A percentile compares a stretch with the other conserved stretches of the same genome.
Evolutionary conservation across 139 green algal species (phyloP).

Genomic region (Nannochloris sp.): DNA sequence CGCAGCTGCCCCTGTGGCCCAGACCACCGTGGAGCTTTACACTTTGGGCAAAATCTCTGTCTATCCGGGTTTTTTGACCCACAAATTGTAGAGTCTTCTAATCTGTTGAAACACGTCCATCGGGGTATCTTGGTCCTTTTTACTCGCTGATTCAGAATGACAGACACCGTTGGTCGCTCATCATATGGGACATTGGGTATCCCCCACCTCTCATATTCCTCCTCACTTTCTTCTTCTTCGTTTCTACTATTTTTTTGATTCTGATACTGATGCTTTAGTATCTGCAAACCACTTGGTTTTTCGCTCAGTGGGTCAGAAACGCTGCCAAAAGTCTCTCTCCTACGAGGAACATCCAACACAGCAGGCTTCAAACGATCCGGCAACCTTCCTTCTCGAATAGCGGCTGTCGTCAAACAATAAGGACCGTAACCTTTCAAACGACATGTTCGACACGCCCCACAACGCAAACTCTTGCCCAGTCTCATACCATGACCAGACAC

Average conservation of each 20-base stretch:
- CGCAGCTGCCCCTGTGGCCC: neutral
- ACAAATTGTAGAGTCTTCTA: neutral
- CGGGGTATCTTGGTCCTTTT: neutral
- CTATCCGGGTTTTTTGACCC: neutral
- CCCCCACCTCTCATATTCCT: too few relatives aligned
- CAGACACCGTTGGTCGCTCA: too few relatives aligned
- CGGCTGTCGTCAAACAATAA: neutral
- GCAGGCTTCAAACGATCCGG: neutral
- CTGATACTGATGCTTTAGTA: neutral
- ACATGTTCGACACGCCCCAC: neutral
- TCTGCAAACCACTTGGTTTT: neutral
- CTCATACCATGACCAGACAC: neutral
- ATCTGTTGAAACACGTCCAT: neutral
- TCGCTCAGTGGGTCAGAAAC: neutral
- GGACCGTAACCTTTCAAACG: neutral
- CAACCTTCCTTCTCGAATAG: neutral
- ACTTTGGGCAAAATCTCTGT: neutral
- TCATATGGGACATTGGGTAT: too few relatives aligned
- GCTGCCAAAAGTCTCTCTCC: neutral
- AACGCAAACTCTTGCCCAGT: neutral
- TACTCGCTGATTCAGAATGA: too few relatives aligned
- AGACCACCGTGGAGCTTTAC: neutral
- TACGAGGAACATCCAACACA: neutral
- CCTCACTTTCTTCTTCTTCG: too few relatives aligned
- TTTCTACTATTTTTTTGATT: too few relatives aligned